A percentile compares a stretch with the other conserved stretches of the same genome.
Conservation (phyloP, 2,329 filamentous ascomycete species). For the Scedosporium apiospermum region DNA sequence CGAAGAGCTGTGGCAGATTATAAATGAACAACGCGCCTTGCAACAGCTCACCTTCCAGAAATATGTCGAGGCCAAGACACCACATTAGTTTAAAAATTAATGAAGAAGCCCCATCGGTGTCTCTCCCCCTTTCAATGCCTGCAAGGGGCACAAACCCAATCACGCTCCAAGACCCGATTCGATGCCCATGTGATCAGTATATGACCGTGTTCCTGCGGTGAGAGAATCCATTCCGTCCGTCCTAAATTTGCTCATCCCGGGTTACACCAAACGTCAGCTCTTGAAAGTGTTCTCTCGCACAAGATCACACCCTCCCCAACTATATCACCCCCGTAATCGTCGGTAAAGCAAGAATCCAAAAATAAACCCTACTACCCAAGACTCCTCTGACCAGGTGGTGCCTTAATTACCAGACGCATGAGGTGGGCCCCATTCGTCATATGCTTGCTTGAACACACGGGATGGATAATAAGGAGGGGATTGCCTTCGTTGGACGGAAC, state of each 20-base stretch:
- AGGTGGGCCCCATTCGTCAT: background rate
- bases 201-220: background rate
- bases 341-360: background rate
- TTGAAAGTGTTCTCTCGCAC: background rate
- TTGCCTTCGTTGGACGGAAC: background rate
- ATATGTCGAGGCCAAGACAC: slow-evolving; percentile 17
- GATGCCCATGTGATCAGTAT: slow-evolving; percentile 1
- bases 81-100: background rate
- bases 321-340: background rate
- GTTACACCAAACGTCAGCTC: slow-evolving; percentile 4
- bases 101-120: background rate
- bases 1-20: slow-evolving; percentile 27
- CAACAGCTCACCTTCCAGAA: slow-evolving; percentile 22
- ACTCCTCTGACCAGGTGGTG: background rate
- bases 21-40: slow-evolving; percentile 25
- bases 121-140: background rate
- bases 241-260: background rate
- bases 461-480: slow-evolving; percentile 1
- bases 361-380: background rate
- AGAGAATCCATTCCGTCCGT: background rate
- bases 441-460: background rate
- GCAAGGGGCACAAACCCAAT: background rate
- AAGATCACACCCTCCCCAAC: background rate
- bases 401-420: background rate
- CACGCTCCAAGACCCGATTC: background rate